These are phyloP conservation scores for Boletus barrowsii DNA, from an alignment of 768 basidiomycete genomes.

Conservation along the genomic window DNA sequence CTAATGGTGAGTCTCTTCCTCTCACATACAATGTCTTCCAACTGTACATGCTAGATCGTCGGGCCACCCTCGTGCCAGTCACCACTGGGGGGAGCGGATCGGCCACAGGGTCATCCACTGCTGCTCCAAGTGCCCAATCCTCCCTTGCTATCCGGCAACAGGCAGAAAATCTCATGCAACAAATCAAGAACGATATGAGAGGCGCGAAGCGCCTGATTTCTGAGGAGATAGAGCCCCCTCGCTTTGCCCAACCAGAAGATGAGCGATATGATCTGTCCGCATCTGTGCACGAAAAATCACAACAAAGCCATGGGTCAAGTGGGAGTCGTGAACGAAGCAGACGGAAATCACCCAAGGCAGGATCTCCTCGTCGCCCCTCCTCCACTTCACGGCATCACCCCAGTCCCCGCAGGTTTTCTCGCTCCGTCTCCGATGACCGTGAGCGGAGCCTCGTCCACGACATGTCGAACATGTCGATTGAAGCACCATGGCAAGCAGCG, in stretches of 20 bases:
- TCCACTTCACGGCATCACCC: constrained; percentile 36
- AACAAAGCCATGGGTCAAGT: constrained; percentile 28
- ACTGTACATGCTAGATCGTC: constrained; percentile 12
- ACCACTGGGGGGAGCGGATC: constrained; percentile 20
- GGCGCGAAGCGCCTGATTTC: constrained; percentile 72
- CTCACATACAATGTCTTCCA: background rate
- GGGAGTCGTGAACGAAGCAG: constrained; percentile 26
- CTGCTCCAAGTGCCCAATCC: constrained; percentile 44
- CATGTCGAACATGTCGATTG: constrained; percentile 44
- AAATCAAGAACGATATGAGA: constrained; percentile 73
- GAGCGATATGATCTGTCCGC: constrained; percentile 10
- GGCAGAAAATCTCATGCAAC: constrained; percentile 79
- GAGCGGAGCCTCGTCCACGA: constrained; percentile 41
- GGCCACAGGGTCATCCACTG: constrained; percentile 26
- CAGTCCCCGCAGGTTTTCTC: constrained; percentile 44
- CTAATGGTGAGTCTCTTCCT: constrained; percentile 15
- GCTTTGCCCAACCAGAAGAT: constrained; percentile 27
- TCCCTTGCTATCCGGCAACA: constrained; percentile 71
- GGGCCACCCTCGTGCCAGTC: constrained; percentile 10
- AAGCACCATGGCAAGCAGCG: constrained; percentile 33
- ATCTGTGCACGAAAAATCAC: constrained; percentile 21
- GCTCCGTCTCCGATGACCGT: constrained; percentile 41
- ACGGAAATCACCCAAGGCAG: constrained; percentile 24
- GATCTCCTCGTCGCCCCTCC: constrained; percentile 32
- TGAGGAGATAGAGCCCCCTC: constrained; percentile 56